Percentiles rank a stretch among this genome's conserved stretches.
Conservation (phyloP, 2,329 filamentous ascomycete genomes). For the Aspergillus sergii region DNA sequence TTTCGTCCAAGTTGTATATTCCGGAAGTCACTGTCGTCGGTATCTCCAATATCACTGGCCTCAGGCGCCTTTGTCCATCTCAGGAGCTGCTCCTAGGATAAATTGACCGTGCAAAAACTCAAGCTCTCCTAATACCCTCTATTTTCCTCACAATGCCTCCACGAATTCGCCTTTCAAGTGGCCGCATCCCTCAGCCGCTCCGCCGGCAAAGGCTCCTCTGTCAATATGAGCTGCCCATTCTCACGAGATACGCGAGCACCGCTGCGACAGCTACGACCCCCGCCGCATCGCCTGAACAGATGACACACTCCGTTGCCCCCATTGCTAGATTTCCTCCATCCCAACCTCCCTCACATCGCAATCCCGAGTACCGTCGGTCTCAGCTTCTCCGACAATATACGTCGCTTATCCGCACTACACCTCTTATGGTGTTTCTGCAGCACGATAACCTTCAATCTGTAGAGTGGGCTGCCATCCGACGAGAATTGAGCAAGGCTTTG, state of each 20-base stretch:
- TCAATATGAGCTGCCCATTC: constrained; percentile 43
- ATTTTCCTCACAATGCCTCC: constrained; percentile 53
- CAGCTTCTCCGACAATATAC: constrained; percentile 87
- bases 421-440: constrained; percentile 83
- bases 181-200: constrained; percentile 37
- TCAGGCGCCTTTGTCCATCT: not conserved
- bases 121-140: constrained; percentile 6
- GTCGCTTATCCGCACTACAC: constrained; percentile 81
- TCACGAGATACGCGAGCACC: constrained; percentile 41
- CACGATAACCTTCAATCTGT: constrained; percentile 74
- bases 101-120: not conserved
- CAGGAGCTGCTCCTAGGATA: not conserved
- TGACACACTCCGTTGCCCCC: constrained; percentile 45
- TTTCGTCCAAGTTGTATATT: constrained; percentile 14
- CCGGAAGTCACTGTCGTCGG: constrained; percentile 6
- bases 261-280: constrained; percentile 56
- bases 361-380: constrained; percentile 83
- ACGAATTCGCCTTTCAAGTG: constrained; percentile 49
- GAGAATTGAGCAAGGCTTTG: constrained; percentile 66
- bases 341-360: constrained; percentile 86
- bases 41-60: constrained; percentile 9
- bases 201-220: constrained; percentile 39
- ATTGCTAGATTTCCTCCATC: constrained; percentile 60
- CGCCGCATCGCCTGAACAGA: constrained; percentile 55
- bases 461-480: constrained; percentile 73